These are phyloP conservation scores for Phytophthora vignae DNA, from an alignment of 352 stramenopile genomes.

Conservation along the genomic window DNA sequence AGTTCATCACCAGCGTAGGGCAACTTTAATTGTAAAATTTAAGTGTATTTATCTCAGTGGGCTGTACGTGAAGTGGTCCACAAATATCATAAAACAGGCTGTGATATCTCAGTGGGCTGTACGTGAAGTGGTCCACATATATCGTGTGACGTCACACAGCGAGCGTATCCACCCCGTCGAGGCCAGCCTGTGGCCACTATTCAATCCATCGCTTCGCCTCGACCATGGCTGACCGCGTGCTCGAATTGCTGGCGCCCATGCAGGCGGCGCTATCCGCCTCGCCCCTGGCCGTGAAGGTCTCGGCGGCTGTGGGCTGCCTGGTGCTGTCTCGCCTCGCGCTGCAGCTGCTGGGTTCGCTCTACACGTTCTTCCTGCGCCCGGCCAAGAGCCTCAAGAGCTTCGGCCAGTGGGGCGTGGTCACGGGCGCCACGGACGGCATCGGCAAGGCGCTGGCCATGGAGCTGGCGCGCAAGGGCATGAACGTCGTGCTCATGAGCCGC, in stretches of 20 bases:
- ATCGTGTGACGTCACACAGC: conserved; percentile 23
- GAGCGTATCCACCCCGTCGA: background rate
- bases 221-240: conserved; percentile 35
- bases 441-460: conserved; percentile 94
- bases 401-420: conserved; percentile 98
- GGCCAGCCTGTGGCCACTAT: conserved; percentile 24
- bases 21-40: too few relatives aligned
- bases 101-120: too few relatives aligned
- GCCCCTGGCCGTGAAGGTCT: conserved; percentile 54
- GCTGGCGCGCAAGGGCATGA: conserved; percentile 97
- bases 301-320: conserved; percentile 53
- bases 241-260: conserved; percentile 38
- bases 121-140: background rate
- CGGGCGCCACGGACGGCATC: conserved; percentile 96
- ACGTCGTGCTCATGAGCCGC: conserved; percentile 97
- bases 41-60: too few relatives aligned
- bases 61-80: too few relatives aligned
- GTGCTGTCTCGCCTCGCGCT: conserved; percentile 64
- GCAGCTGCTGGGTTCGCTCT: conserved; percentile 59
- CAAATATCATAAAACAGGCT: too few relatives aligned
- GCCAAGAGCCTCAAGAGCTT: conserved; percentile 95
- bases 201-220: background rate
- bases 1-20: too few relatives aligned
- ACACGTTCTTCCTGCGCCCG: conserved; percentile 93
- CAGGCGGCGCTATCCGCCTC: conserved; percentile 41